Evolutionary conservation across 306 rosid species (phyloP).

Genomic region (Delonix regia): DNA sequence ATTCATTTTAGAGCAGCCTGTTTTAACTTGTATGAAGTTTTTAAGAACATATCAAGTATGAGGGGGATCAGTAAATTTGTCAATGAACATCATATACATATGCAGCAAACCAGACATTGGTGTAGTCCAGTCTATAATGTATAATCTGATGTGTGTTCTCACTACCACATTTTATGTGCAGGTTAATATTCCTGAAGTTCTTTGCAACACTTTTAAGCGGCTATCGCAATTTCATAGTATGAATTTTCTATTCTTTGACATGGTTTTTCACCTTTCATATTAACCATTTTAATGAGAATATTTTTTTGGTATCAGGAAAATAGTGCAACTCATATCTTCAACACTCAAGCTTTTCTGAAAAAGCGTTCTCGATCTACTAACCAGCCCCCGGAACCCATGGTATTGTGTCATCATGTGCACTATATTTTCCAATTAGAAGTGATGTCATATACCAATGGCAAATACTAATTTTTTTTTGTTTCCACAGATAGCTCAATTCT

Average conservation of each 20-base stretch:
- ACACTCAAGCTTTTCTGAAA: conserved; percentile 87
- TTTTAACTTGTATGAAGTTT: conserved; percentile 8
- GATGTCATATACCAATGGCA: background rate
- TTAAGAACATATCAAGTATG: background rate
- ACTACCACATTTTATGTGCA: conserved; percentile 49
- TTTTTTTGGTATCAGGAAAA: conserved; percentile 66
- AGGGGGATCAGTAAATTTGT: conserved; percentile 7
- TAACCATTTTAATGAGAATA: conserved; percentile 16
- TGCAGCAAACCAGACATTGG: conserved; percentile 19
- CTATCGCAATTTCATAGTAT: conserved; percentile 93
- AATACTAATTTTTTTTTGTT: conserved; percentile 30
- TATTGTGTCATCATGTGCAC: conserved; percentile 20
- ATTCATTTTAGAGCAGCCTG: conserved; percentile 28
- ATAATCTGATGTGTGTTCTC: conserved; percentile 34
- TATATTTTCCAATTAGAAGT: background rate
- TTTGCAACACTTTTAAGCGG: conserved; percentile 95
- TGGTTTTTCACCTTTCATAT: conserved; percentile 31
- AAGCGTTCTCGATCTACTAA: conserved; percentile 88
- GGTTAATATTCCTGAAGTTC: conserved; percentile 92
- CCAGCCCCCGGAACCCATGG: conserved; percentile 94
- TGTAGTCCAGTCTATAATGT: conserved; percentile 13
- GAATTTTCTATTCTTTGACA: conserved; percentile 44
- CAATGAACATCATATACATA: conserved; percentile 21
- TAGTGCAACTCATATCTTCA: conserved; percentile 77
- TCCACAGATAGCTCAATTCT: conserved; percentile 79